A percentile compares a stretch with the other conserved stretches of the same genome.
These are phyloP conservation scores for Daldinia grandis DNA, from an alignment of 495 filamentous ascomycete genomes.

Conservation along the genomic window DNA sequence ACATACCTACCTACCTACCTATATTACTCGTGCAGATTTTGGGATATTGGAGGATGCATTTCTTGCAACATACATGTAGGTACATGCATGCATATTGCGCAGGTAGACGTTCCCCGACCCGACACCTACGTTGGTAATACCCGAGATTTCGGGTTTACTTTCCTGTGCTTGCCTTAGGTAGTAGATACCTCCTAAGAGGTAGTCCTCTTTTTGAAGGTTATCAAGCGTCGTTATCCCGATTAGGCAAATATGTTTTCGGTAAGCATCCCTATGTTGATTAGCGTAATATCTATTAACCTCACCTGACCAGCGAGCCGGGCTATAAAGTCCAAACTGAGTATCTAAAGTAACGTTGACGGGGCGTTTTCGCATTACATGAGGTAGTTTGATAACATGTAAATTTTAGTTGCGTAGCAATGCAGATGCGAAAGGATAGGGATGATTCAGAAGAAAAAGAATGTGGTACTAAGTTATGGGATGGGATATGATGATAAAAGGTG, in stretches of 20 bases:
- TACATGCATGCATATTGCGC: not conserved
- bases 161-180: not conserved
- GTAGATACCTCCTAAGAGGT: not conserved
- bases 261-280: not conserved
- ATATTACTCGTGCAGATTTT: not conserved
- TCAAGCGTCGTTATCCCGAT: not conserved
- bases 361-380: too few relatives aligned
- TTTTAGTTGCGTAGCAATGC: not conserved
- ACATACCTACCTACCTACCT: not conserved
- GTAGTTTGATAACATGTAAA: not conserved
- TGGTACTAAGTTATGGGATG: constrained; percentile 4
- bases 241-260: constrained; percentile 3
- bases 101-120: not conserved
- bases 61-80: not conserved
- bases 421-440: not conserved
- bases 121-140: not conserved
- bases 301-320: not conserved
- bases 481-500: not conserved
- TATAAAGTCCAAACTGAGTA: not conserved
- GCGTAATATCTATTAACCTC: not conserved
- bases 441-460: not conserved
- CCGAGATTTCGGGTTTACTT: not conserved
- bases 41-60: not conserved
- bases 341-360: not conserved
- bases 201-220: not conserved